Percentiles rank a stretch among this genome's conserved stretches.
Evolutionary conservation across 768 basidiomycete genomes (phyloP).

Genomic region (Macrolepiota dolichaula): DNA sequence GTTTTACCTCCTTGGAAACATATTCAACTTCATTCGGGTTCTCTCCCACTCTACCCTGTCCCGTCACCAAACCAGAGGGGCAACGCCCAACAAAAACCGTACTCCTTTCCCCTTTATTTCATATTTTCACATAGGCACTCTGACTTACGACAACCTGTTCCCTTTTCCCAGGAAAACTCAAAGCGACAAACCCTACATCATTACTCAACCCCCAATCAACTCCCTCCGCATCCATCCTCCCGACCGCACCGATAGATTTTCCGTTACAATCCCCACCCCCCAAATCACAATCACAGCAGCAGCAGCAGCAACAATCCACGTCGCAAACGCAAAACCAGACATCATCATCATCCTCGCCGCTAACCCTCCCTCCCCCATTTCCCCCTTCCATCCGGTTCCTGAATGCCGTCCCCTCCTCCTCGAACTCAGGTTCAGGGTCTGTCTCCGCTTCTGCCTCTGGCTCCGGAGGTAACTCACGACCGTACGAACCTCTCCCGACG

Average conservation of each 20-base stretch:
- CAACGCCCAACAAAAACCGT: too few species aligned
- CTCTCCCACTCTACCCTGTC: too few species aligned
- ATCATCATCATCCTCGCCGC: neutral
- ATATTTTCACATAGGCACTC: slow-evolving; percentile 7
- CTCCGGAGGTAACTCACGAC: neutral
- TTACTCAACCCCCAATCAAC: slow-evolving; percentile 7
- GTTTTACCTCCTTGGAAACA: slow-evolving; percentile 9
- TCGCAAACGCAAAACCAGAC: neutral
- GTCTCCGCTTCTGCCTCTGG: neutral
- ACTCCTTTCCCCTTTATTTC: slow-evolving; percentile 1
- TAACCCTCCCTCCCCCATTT: neutral
- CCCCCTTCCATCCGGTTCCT: neutral
- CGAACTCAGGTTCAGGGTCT: slow-evolving; percentile 9
- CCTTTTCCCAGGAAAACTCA: slow-evolving; percentile 7
- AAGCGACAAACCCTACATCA: neutral
- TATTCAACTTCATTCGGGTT: too few species aligned
- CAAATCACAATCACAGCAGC: too few species aligned
- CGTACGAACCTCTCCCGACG: neutral
- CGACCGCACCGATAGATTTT: neutral
- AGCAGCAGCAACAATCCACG: neutral
- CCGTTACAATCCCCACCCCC: neutral
- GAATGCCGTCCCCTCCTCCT: neutral
- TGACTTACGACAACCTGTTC: neutral
- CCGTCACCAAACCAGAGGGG: too few species aligned
- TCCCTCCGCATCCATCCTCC: neutral